These are phyloP conservation scores for Candida maesae DNA, from an alignment of 805 yeast genomes.

Conservation along the genomic window DNA sequence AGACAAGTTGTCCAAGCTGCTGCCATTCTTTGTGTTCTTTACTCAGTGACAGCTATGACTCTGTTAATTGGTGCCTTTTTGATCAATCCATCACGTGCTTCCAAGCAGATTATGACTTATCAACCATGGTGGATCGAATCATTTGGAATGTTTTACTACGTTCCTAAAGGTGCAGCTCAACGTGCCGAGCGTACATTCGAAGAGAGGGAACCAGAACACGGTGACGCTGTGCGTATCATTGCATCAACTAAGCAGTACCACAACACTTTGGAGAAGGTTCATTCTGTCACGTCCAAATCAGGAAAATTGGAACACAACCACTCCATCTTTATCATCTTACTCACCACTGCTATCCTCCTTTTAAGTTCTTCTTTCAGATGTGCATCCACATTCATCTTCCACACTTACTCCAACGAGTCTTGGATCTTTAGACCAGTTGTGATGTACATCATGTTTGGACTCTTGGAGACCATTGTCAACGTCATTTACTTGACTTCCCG, in stretches of 20 bases:
- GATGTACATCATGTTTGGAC: conserved; percentile 69
- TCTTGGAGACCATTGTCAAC: conserved; percentile 55
- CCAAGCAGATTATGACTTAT: conserved; percentile 50
- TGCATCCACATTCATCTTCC: conserved; percentile 39
- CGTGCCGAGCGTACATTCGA: conserved; percentile 45
- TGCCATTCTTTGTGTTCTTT: conserved; percentile 42
- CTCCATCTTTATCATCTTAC: conserved; percentile 41
- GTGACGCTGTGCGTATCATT: conserved; percentile 35
- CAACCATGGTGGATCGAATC: conserved; percentile 80
- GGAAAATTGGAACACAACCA: conserved; percentile 44
- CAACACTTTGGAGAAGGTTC: conserved; percentile 29
- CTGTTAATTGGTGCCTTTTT: conserved; percentile 50
- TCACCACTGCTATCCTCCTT: conserved; percentile 47
- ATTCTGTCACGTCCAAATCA: conserved; percentile 28
- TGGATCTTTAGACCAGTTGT: conserved; percentile 52
- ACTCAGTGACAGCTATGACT: conserved; percentile 49
- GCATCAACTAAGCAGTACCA: conserved; percentile 47
- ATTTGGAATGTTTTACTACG: conserved; percentile 56
- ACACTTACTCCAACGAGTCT: conserved; percentile 28
- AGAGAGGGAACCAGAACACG: conserved; percentile 37
- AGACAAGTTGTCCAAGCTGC: conserved; percentile 52
- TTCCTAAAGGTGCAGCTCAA: conserved; percentile 47
- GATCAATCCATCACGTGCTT: conserved; percentile 50
- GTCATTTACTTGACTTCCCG: conserved; percentile 57
- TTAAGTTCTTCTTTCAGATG: conserved; percentile 49